Conservation (phyloP, 768 basidiomycete species). For the Xerocomellus amylosporus region DNA sequence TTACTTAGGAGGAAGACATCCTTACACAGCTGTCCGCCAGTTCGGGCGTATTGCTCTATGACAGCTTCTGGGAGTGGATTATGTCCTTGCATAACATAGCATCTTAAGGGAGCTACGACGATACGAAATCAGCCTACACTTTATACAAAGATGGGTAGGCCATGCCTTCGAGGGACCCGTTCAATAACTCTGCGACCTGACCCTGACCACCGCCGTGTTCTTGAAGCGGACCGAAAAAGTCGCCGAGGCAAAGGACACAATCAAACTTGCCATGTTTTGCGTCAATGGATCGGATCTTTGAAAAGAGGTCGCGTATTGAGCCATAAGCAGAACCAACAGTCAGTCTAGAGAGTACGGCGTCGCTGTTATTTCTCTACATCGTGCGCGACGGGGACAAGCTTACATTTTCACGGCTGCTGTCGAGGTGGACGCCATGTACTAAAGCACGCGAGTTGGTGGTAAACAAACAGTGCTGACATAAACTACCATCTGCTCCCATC, state of each 20-base stretch:
- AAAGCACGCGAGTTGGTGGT: neutral
- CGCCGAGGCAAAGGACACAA: slow-evolving; percentile 75
- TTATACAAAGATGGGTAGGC: neutral
- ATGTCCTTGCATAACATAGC: slow-evolving; percentile 90
- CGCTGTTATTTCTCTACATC: slow-evolving; percentile 1
- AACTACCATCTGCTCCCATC: slow-evolving; percentile 2
- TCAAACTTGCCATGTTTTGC: slow-evolving; percentile 93
- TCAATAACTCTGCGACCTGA: slow-evolving; percentile 58
- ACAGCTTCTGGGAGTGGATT: slow-evolving; percentile 69
- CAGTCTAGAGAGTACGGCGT: slow-evolving; percentile 40
- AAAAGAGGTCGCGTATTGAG: slow-evolving; percentile 67
- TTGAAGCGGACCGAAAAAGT: slow-evolving; percentile 72
- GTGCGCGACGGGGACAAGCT: slow-evolving; percentile 4
- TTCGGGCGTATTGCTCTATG: slow-evolving; percentile 70
- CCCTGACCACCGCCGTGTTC: slow-evolving; percentile 38
- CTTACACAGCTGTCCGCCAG: slow-evolving; percentile 74
- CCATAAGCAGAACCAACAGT: slow-evolving; percentile 81
- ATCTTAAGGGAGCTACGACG: slow-evolving; percentile 75
- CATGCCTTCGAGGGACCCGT: slow-evolving; percentile 66
- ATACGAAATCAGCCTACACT: slow-evolving; percentile 12
- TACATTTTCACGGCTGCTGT: slow-evolving; percentile 32
- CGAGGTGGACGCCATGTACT: slow-evolving; percentile 24
- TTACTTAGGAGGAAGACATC: slow-evolving; percentile 85
- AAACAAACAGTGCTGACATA: slow-evolving; percentile 23
- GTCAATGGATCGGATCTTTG: slow-evolving; percentile 82